Evolutionary conservation across 495 filamentous ascomycete genomes (phyloP), one percentile per base, ranked within the genome.

Genomic region (Penicillium goetzii): DNA sequence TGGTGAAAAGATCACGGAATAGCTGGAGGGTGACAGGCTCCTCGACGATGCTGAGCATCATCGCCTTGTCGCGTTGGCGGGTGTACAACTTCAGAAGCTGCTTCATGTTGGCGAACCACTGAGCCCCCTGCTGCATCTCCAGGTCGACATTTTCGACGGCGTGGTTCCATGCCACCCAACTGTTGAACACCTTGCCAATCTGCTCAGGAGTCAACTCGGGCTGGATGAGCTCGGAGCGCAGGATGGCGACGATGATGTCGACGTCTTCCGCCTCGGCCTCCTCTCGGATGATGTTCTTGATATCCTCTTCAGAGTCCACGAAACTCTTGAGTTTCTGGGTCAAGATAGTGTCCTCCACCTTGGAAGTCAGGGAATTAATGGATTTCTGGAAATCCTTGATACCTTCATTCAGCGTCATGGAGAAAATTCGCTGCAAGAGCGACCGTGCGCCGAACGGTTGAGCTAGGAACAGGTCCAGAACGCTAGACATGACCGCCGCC

Each of bases 41-140:
- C 78, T 97, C 92, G 58, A 98, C 94, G 64, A 97, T 91, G 63
- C 86, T 87, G 49, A 97, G 81, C 95, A 99, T 98, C 92, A 96
- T 97, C 14, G 86, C 81, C 85, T 99, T 99, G 76, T 99, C 95
- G 57, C 96, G 83, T 69, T 97, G 93, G 10, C 95, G 84, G 12
- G 91, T 92, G 76, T 92, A 91, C 11, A 99, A 80, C 79, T 98
- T 98, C 67, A 97, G 84, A 26, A 97, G 81, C 74, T 98, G 96
- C 73, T 99, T 98, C 61, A 99, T 84, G 64, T 96, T 87, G 2
- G 93, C 93, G 75, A 97, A 99, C 65, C 96, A 87, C 67, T 95
- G 85, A 0, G 93, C 95, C 3, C 92, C 93, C 64, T 90, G 84
- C 65, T 89, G 90, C 82, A 97, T 88, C 66, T 96, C 91, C 58